phyloP scores from a whole-genome alignment of 2,329 filamentous ascomycete genomes.

The Beauveria sp. region DNA sequence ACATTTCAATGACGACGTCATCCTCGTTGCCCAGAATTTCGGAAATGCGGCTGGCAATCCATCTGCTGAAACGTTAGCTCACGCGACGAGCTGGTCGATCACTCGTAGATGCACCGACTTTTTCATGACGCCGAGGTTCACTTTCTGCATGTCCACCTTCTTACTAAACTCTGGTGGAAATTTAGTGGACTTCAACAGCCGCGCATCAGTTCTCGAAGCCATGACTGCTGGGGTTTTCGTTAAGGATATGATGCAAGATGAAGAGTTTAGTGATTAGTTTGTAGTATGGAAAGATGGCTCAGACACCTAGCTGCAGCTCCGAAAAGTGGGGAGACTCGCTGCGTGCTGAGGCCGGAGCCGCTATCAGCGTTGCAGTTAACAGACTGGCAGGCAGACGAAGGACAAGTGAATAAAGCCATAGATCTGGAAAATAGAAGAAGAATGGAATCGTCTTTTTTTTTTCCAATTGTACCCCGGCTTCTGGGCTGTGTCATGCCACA shows the following conservation, averaged over 20 bases:
- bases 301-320: not conserved
- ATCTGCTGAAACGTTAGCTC: slow-evolving; percentile 47
- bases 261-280: not conserved
- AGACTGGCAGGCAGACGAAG: not conserved
- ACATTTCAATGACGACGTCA: slow-evolving; percentile 88
- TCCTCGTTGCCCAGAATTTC: slow-evolving; percentile 89
- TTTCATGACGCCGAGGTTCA: slow-evolving; percentile 97
- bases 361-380: not conserved
- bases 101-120: slow-evolving; percentile 54
- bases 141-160: slow-evolving; percentile 96
- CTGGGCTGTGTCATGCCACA: not conserved
- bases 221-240: slow-evolving; percentile 38
- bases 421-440: not conserved
- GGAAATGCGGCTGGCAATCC: slow-evolving; percentile 84
- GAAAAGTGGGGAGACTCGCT: not conserved
- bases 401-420: not conserved
- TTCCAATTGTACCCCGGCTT: not conserved
- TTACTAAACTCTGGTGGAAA: slow-evolving; percentile 89
- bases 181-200: slow-evolving; percentile 83
- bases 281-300: not conserved
- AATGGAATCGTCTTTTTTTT: not conserved
- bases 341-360: not conserved
- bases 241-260: not conserved
- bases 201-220: slow-evolving; percentile 80
- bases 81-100: slow-evolving; percentile 6